Percentiles rank a stretch among this genome's conserved stretches.
Conservation (phyloP, 2,329 filamentous ascomycete genomes). For the Penicillium capsulatum region DNA sequence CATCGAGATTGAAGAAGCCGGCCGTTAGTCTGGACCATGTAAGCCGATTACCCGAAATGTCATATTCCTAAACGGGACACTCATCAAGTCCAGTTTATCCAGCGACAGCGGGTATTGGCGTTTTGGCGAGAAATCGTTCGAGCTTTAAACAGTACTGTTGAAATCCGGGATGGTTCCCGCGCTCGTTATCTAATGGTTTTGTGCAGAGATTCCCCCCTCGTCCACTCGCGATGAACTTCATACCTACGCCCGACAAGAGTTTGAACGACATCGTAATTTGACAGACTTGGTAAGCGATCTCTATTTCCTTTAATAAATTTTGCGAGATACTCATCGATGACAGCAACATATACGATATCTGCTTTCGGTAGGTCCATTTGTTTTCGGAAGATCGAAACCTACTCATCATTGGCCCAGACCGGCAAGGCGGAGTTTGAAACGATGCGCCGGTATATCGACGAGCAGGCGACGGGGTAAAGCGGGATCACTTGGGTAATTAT, state of each 20-base stretch:
- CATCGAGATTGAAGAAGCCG: slow-evolving; percentile 36
- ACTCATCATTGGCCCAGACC: slow-evolving; percentile 27
- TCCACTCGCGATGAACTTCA: slow-evolving; percentile 40
- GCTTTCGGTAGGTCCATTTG: slow-evolving; percentile 33
- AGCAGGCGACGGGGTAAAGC: slow-evolving; percentile 33
- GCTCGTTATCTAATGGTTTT: slow-evolving; percentile 2
- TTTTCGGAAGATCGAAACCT: slow-evolving; percentile 2
- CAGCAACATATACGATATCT: slow-evolving; percentile 46
- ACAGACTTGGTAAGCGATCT: slow-evolving; percentile 37
- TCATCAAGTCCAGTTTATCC: slow-evolving; percentile 35
- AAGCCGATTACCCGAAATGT: slow-evolving; percentile 10
- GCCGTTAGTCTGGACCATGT: slow-evolving; percentile 40
- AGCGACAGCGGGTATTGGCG: slow-evolving; percentile 41
- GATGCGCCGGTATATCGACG: slow-evolving; percentile 46
- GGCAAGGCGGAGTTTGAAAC: slow-evolving; percentile 47
- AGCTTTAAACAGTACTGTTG: slow-evolving; percentile 35
- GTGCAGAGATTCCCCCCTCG: slow-evolving; percentile 38
- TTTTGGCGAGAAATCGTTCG: slow-evolving; percentile 44
- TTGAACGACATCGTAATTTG: slow-evolving; percentile 42
- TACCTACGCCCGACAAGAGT: slow-evolving; percentile 43
- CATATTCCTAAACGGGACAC: neutral
- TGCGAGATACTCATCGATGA: neutral
- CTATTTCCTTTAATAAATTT: neutral
- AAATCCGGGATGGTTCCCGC: neutral
- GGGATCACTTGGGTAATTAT: no score